Evolutionary conservation across 1,284 basidiomycete species (phyloP), one percentile per base, ranked within the genome.

Genomic region (Heterobasidion parviporum): DNA sequence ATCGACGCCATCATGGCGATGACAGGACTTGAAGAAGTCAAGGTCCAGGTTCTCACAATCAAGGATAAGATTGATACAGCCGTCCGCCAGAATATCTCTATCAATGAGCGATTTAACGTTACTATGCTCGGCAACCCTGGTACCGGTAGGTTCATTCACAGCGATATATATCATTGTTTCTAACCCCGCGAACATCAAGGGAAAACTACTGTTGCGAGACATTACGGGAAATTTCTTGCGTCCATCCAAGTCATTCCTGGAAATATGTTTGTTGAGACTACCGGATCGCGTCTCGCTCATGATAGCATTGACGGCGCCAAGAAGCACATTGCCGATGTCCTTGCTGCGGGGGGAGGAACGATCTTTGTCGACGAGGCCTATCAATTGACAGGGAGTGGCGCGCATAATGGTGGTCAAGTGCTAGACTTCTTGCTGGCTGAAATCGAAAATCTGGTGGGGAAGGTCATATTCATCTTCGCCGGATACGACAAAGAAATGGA

Each of bases 401-500:
- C 75, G 51, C 65, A 64, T 15, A 68, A 71, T 45, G 85, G 85
- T 2, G 62, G 67, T 33, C 75, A 78, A 58, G 82, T 86, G 6
- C 70, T 87, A 16, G 83, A 87, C 59, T 86, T 79, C 61, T 72
- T 87, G 1, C 73, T 87, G 1, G 81, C 82, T 0, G 84, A 86
- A 64, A 86, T 87, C 81, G 84, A 87, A 61, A 86, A 87, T 65
- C 74, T 76, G 32, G 72, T 81, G 5, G 85, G 82, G 6, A 79
- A 70, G 14, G 62, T 85, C n/a, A 80, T 85, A 3, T 87, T 87
- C 67, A 81, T 87, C 60, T 69, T 87, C 9, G 84, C 85, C 0
- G 84, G 84, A 1, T 87, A 87, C 64, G 77, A 71, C 65, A 81
- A 78, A 56, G 72, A 87, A 66, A 87, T 87, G 85, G 84, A 87